phyloP scores from a whole-genome alignment of 2,329 filamentous ascomycete species.

The Epichloe amarillans region DNA sequence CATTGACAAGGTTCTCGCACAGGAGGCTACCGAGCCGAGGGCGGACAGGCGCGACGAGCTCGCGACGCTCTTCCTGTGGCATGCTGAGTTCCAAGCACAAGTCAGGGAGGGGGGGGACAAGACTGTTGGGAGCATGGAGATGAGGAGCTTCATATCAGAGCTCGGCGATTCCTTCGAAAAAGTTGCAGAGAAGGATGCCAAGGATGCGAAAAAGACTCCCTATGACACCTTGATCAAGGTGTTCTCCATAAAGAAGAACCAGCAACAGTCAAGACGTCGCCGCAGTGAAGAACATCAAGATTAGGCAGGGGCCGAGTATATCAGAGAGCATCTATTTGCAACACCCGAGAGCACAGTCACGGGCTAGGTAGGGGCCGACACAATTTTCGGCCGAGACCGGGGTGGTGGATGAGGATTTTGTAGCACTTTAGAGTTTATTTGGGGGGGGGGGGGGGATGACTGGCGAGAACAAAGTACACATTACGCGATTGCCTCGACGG shows the following conservation, averaged over 20 bases:
- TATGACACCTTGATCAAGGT: slow-evolving; percentile 1
- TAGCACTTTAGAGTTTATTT: too few relatives aligned
- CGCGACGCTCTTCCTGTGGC: not conserved
- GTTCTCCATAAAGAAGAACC: not conserved
- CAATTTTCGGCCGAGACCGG: too few relatives aligned
- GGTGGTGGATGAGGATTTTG: too few relatives aligned
- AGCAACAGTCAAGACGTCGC: not conserved
- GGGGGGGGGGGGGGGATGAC: not conserved
- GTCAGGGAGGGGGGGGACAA: not conserved
- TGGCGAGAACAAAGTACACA: too few relatives aligned
- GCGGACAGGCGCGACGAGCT: not conserved
- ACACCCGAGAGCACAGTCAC: too few relatives aligned
- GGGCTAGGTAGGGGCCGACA: too few relatives aligned
- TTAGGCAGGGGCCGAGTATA: not conserved
- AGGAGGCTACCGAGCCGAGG: not conserved
- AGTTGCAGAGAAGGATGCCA: not conserved
- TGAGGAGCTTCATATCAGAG: not conserved
- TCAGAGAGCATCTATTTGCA: too few relatives aligned
- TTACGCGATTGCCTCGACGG: too few relatives aligned
- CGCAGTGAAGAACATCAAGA: not conserved
- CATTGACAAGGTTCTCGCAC: not conserved
- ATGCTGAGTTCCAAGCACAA: not conserved
- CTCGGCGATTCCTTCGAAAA: not conserved
- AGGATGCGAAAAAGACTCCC: not conserved
- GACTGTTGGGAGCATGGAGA: not conserved